Base-by-base conservation (phyloP, 1,284 basidiomycete species). In the Boletus subluridellus region DNA sequence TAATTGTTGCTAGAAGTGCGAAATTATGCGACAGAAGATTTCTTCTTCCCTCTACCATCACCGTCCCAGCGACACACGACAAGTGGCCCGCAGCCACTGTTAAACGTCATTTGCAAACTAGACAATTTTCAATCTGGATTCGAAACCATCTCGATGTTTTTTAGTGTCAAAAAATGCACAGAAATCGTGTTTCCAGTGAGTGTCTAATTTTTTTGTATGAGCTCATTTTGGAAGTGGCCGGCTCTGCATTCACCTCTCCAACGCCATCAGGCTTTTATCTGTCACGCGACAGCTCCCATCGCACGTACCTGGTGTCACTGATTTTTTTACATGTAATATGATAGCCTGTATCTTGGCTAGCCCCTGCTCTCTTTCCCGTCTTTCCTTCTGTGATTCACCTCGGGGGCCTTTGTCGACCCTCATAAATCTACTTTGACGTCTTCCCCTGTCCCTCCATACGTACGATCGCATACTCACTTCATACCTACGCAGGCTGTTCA, bases 121-220 rank as follows among this genome's bases (percentile, higher is more conserved):
- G 68, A 65, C 59, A 62, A 62, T 49, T 56, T 69, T 65, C 68
- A 79, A 72, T 74, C 82, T 84, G 82, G 82, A 84, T 73, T 68
- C 69, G 67, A 69, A 65, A 69, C 64, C 68, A 66, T 71, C 71
- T 73, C 71, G 78, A 83, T 83, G 82, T 83, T 77, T 76, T 74
- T 70, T 76, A 69, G 63, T 63, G 55, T 59, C 59, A 52, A 69
- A 70, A 73, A 69, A 83, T 84, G 83, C 70, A 74, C 68, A 77
- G 76, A 76, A 78, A 77, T 78, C 77, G 74, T 74, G 71, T 76
- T 69, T 74, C 72, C 68, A 64, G 82, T 82, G 60, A 68, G 78
- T 78, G 38, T 41, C 28, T 26, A 34, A 45, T 61, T 70, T 67
- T 69, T 69, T 60, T 45, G 35, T 56, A 10, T 30, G 38, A 21